Evolutionary conservation across 306 rosid species (phyloP), one percentile per base, ranked within the genome.

Genomic region (Medicago lupulina): DNA sequence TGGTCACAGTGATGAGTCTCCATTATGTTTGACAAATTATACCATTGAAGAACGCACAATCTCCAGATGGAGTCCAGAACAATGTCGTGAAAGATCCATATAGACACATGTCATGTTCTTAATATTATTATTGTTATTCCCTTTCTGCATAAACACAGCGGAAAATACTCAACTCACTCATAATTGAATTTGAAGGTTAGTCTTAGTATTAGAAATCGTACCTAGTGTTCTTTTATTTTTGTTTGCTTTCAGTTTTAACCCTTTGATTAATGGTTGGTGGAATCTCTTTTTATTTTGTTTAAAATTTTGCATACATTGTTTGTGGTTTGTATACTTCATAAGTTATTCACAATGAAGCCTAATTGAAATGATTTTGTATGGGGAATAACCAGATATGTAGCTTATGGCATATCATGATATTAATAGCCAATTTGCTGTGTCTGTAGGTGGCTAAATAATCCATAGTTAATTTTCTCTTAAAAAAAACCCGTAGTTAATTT

Each of bases 61-160:
- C 71, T 67, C 84, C 8, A 72, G 96, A 83, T 92, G 96, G 92
- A 79, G 60, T 81, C 92, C 90, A 2, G 86, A 86, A 82, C 80
- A 76, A 75, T 46, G 91, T 71, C 91, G 92, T 2, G 94, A 88
- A 81, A 76, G 76, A 17, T 58, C 71, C 16, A 16, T 68, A 38
- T 71, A 71, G 66, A 61, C 53, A n/a, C n/a, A 55, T 38, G 19
- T 54, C 50, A 71, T 54, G 1, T 9, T 47, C 59, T 4, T 47
- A 13, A 23, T 34, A 25, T 31, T 25, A 16, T 66, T 25, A 65
- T 68, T 25, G 6, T 31, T 3, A 34, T 34, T 34, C 38, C 41
- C 41, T 28, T 23, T 43, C 3, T 8, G 41, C 19, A 44, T 46
- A n/a, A n/a, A 49, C 21, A 25, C 15, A n/a, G 25, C n/a, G 23